Evolutionary conservation across 1,139 yeast genomes (phyloP), one percentile per base, ranked within the genome.

Genomic region (Saccharomyces uvarum): DNA sequence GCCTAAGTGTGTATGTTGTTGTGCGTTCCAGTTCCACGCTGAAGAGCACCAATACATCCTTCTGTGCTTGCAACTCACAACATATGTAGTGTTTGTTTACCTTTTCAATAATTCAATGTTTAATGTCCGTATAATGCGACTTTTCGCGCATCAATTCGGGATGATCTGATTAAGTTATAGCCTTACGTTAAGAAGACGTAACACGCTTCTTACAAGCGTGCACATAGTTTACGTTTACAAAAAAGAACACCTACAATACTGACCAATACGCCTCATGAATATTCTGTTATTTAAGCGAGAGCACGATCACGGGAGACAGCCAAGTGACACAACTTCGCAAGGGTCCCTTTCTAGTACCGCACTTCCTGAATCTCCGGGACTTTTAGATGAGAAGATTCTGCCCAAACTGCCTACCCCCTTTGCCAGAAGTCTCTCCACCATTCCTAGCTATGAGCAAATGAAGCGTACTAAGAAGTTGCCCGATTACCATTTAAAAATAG

Each of bases 401-500:
- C 56, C 54, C 38, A 31, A 50, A 31, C 47, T 53, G 38, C 59
- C 59, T 11, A 57, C 62, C 14, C 61, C 67, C 1, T 64, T 64
- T 54, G 60, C 56, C 8, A 56, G 68, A 31, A 59, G 63, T 1
- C 55, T 65, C 26, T 62, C 67, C 1, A 62, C 63, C 2, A 61
- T 66, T 29, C 59, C 61, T 21, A 63, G 64, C 51, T 66, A 61
- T 53, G 62, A 59, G 38, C 62, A 62, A 14, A 57, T 58, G 50
- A 62, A 60, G 48, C 55, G 53, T 48, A 47, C 54, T 2, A 58
- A 62, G 42, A 53, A 54, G 16, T 50, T 59, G 49, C 59, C 67
- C 1, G 67, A 63, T 49, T 54, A 57, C 41, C 64, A 60, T 49
- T 44, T 61, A 71, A 87, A 88, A 65, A 73, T 88, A 27, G 93